Evolutionary conservation across 106 monocot species (phyloP), one percentile per base, ranked within the genome.

Genomic region (Dendrobium huoshanense): DNA sequence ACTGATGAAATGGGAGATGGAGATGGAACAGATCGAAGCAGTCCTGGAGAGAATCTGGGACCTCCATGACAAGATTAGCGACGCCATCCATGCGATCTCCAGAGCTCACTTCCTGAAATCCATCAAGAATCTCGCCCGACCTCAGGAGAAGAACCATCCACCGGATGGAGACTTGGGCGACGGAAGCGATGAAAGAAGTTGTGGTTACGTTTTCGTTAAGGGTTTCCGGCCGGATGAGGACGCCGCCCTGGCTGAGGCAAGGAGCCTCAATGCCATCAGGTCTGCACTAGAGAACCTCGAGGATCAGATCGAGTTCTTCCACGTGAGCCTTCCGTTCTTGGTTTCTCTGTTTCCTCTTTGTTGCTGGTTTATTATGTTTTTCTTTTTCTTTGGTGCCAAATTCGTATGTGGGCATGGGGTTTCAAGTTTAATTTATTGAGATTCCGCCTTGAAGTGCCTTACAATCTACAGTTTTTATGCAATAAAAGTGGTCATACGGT

Each of bases 41-140:
- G 80, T 84, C 58, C 61, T 89, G 72, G 92, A 92, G 84, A 92
- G 80, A 84, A 88, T 92, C 78, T 92, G 89, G 87, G 89, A 92
- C 80, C 84, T 92, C 58, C 92, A 92, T 88, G 89, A 92, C 88
- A 89, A 85, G 68, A 79, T 92, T 70, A 92, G 92, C 86, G 92
- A 88, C 79, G 88, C 92, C 67, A 92, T 92, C 79, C 92, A 92
- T 87, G 55, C 85, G 29, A 79, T 92, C 78, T 92, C 92, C 48
- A 76, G 89, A 11, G 45, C 82, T 15, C 84, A 89, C 67, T 92
- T 92, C 84, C 84, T 88, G 79, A 82, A 77, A 27, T 89, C 92
- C 48, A 82, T 89, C 58, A 86, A 73, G 55, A 41, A 80, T 78
- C 70, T 79, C 19, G 13, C 20, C 61, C 77, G 45, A 5, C 54